Percentiles rank a stretch among this genome's conserved stretches.
Conservation (phyloP, 768 basidiomycete species). For the Mycena filopes region DNA sequence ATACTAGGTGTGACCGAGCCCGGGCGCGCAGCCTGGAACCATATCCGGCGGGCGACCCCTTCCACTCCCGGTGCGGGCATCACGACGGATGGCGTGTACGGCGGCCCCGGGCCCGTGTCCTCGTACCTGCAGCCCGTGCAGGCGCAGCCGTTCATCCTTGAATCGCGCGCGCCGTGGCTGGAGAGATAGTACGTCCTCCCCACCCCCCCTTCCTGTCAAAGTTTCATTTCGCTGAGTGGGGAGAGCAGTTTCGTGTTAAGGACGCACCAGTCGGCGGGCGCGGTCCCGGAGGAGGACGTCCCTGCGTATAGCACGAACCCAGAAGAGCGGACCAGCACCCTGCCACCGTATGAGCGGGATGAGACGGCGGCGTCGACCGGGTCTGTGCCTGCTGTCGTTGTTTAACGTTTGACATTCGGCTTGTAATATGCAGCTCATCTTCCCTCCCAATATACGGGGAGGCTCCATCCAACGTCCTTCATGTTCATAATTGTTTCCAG, state of each 20-base stretch:
- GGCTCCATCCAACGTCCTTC: too few species aligned
- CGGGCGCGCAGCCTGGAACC: slow-evolving; percentile 28
- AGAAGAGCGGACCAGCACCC: neutral
- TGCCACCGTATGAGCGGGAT: slow-evolving; percentile 15
- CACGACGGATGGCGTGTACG: slow-evolving; percentile 25
- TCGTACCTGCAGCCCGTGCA: slow-evolving; percentile 16
- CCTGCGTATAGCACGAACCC: neutral
- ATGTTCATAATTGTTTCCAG: too few species aligned
- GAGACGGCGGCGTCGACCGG: neutral
- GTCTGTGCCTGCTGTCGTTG: too few species aligned
- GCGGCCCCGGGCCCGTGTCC: slow-evolving; percentile 28
- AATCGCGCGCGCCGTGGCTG: slow-evolving; percentile 15
- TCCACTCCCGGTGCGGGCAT: neutral
- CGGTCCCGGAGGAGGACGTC: neutral
- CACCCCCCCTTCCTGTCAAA: too few species aligned
- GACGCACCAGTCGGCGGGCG: neutral
- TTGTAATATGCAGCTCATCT: too few species aligned
- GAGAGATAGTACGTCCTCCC: slow-evolving; percentile 22
- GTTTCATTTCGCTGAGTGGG: too few species aligned
- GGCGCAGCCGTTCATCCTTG: slow-evolving; percentile 1
- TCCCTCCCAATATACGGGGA: too few species aligned
- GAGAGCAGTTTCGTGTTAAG: too few species aligned
- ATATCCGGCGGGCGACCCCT: slow-evolving; percentile 23
- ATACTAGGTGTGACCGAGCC: slow-evolving; percentile 18
- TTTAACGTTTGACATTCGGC: too few species aligned